phyloP scores from a whole-genome alignment of 1,139 yeast species.

The Yamadazyma diospyri region DNA sequence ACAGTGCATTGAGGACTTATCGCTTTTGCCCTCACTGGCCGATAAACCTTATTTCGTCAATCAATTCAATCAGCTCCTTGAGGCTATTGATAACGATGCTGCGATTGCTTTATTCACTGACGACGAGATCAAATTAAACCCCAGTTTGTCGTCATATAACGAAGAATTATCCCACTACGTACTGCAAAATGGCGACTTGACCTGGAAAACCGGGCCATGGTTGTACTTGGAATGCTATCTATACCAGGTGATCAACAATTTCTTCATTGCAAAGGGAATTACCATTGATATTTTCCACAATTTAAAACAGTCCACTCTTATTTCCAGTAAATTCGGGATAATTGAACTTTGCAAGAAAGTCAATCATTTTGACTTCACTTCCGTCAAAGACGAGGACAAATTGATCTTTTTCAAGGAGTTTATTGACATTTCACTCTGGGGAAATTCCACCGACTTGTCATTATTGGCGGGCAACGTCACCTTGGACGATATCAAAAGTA shows the following conservation, averaged over 20 bases:
- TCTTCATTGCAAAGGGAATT: slow-evolving; percentile 27
- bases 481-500: slow-evolving; percentile 80
- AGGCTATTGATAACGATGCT: slow-evolving; percentile 36
- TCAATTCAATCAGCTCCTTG: slow-evolving; percentile 35
- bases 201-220: slow-evolving; percentile 95
- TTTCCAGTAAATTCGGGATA: slow-evolving; percentile 74
- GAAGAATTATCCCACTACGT: slow-evolving; percentile 17
- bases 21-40: slow-evolving; percentile 4
- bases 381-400: slow-evolving; percentile 43
- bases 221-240: slow-evolving; percentile 79
- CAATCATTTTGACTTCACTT: slow-evolving; percentile 34
- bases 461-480: slow-evolving; percentile 75
- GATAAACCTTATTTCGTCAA: background rate
- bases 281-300: slow-evolving; percentile 71
- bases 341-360: slow-evolving; percentile 77
- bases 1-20: slow-evolving; percentile 62
- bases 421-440: slow-evolving; percentile 90
- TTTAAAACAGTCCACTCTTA: slow-evolving; percentile 71
- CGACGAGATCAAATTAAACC: slow-evolving; percentile 35
- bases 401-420: slow-evolving; percentile 69
- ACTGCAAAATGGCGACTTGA: slow-evolving; percentile 26
- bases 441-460: slow-evolving; percentile 94
- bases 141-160: slow-evolving; percentile 51
- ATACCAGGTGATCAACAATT: slow-evolving; percentile 58
- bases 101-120: slow-evolving; percentile 40